These are phyloP conservation scores for Dissophora ornata DNA, from an alignment of 192 early-diverging fungal species.

Conservation along the genomic window DNA sequence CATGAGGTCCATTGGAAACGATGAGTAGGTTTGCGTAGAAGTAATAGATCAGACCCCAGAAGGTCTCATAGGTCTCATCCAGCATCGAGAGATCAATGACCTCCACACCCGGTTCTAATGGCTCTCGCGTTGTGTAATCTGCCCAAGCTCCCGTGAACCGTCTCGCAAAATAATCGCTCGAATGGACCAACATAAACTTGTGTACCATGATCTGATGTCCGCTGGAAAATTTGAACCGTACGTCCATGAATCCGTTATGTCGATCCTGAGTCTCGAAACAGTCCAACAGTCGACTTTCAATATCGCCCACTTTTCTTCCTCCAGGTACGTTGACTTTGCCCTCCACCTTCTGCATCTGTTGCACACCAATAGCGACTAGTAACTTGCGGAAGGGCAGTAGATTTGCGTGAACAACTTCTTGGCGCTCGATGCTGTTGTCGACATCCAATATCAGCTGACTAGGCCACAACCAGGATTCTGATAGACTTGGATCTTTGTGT, in stretches of 20 bases:
- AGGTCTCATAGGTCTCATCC: neutral
- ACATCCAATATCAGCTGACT: conserved; percentile 21
- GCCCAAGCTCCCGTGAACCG: conserved; percentile 22
- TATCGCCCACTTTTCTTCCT: neutral
- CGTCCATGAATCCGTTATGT: conserved; percentile 27
- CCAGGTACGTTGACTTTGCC: neutral
- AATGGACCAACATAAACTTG: conserved; percentile 21
- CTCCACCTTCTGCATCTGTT: conserved; percentile 4
- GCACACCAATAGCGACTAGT: conserved; percentile 15
- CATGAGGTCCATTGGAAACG: conserved; percentile 1
- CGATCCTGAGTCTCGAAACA: conserved; percentile 20
- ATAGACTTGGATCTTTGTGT: conserved; percentile 5
- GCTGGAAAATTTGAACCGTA: conserved; percentile 10
- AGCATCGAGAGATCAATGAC: conserved; percentile 17
- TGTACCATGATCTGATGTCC: conserved; percentile 19
- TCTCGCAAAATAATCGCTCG: conserved; percentile 7
- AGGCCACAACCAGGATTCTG: conserved; percentile 15
- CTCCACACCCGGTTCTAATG: neutral
- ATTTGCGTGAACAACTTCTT: neutral
- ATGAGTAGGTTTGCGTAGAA: conserved; percentile 18
- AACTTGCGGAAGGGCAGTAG: neutral
- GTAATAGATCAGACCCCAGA: conserved; percentile 26
- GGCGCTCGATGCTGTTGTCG: conserved; percentile 4
- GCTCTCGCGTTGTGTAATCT: neutral
- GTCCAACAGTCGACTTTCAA: conserved; percentile 4